phyloP scores from a whole-genome alignment of 495 filamentous ascomycete species.

The Penicillium argentinense region DNA sequence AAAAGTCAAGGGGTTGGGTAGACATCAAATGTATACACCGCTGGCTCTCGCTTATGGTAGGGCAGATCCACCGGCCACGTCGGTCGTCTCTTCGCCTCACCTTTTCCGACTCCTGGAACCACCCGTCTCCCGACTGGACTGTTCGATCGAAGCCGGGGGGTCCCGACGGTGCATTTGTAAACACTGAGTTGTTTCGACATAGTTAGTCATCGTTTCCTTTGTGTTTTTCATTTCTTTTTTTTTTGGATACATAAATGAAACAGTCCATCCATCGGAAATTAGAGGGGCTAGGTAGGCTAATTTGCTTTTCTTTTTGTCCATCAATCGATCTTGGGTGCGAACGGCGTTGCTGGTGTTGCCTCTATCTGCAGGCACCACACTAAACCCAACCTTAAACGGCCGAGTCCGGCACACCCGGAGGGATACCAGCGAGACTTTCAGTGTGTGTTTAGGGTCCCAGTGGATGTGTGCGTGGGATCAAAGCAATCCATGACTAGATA shows the following conservation, averaged over 20 bases:
- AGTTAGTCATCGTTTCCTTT: background rate
- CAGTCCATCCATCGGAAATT: background rate
- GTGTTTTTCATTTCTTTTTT: background rate
- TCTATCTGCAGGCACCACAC: constrained; percentile 28
- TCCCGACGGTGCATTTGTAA: constrained; percentile 6
- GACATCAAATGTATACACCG: background rate
- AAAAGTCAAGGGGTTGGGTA: background rate
- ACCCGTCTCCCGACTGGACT: constrained; percentile 18
- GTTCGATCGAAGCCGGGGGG: constrained; percentile 10
- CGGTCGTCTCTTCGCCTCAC: constrained; percentile 16
- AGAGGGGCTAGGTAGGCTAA: background rate
- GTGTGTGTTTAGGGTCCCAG: background rate
- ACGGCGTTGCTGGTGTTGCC: constrained; percentile 11
- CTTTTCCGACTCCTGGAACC: constrained; percentile 22
- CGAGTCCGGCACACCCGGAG: constrained; percentile 7
- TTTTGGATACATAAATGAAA: background rate
- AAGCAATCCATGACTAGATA: background rate
- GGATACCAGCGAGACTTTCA: background rate
- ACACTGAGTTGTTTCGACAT: background rate
- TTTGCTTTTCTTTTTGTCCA: background rate
- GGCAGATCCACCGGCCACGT: constrained; percentile 13
- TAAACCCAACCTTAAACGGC: constrained; percentile 31
- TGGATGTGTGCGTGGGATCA: background rate
- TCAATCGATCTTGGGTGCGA: constrained; percentile 6
- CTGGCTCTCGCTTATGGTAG: constrained; percentile 1